phyloP scores from a whole-genome alignment of 805 yeast species.

The Limtongia smithiae region DNA sequence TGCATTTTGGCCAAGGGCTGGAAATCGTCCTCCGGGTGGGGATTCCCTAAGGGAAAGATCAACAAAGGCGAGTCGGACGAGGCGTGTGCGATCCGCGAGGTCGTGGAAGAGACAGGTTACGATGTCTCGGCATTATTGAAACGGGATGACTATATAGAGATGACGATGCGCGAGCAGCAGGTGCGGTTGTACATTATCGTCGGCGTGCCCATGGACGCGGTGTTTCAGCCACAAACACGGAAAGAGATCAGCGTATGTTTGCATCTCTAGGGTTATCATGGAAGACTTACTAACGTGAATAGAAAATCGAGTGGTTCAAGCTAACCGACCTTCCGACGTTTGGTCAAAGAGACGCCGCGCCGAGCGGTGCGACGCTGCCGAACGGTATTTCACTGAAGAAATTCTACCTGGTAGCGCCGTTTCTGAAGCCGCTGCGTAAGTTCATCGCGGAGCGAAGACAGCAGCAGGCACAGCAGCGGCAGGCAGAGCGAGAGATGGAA shows the following conservation, averaged over 20 bases:
- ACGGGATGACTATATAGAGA: slow-evolving; percentile 71
- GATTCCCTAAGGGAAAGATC: slow-evolving; percentile 95
- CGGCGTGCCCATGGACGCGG: slow-evolving; percentile 70
- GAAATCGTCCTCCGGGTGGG: slow-evolving; percentile 75
- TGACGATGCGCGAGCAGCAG: slow-evolving; percentile 78
- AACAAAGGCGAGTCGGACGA: slow-evolving; percentile 87
- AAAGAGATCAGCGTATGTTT: slow-evolving; percentile 72
- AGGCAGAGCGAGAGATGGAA: background rate
- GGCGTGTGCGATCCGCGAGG: slow-evolving; percentile 88
- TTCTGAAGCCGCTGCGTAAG: slow-evolving; percentile 36
- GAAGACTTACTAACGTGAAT: background rate
- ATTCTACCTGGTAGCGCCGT: slow-evolving; percentile 41
- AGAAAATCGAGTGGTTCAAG: slow-evolving; percentile 33
- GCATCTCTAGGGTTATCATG: background rate
- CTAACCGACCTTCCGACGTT: slow-evolving; percentile 36
- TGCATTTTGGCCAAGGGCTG: slow-evolving; percentile 74
- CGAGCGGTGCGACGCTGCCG: slow-evolving; percentile 2
- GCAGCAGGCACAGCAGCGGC: background rate
- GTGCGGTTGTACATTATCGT: slow-evolving; percentile 74
- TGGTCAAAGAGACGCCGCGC: slow-evolving; percentile 15
- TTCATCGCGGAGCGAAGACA: slow-evolving; percentile 34
- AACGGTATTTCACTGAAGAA: slow-evolving; percentile 7
- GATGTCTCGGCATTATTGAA: slow-evolving; percentile 67
- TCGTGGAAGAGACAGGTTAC: slow-evolving; percentile 89
- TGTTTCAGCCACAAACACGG: slow-evolving; percentile 78